phyloP scores from a whole-genome alignment of 305 asterid species.

The Ajuga reptans region DNA sequence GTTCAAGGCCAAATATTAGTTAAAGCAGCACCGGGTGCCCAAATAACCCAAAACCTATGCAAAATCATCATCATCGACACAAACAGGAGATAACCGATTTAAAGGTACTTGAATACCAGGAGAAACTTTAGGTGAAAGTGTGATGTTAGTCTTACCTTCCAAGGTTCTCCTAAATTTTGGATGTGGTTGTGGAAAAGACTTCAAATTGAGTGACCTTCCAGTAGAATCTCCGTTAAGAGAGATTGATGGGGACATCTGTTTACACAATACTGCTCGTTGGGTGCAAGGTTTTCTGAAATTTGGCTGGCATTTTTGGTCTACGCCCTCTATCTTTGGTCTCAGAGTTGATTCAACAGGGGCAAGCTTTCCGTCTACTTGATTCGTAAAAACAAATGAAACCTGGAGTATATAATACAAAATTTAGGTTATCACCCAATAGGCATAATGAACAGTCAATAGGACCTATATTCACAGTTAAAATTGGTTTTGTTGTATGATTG shows the following conservation, averaged over 20 bases:
- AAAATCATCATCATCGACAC: slow-evolving; percentile 53
- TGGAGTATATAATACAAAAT: slow-evolving; percentile 27
- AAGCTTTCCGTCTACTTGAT: slow-evolving; percentile 87
- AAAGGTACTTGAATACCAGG: slow-evolving; percentile 36
- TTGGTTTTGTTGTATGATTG: not conserved
- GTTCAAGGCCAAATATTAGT: not conserved
- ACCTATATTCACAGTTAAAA: not conserved
- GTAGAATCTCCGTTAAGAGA: slow-evolving; percentile 29
- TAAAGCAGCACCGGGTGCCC: slow-evolving; percentile 1
- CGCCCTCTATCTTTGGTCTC: slow-evolving; percentile 32
- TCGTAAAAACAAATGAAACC: slow-evolving; percentile 92
- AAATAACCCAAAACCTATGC: slow-evolving; percentile 30
- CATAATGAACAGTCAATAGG: not conserved
- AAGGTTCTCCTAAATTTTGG: slow-evolving; percentile 39
- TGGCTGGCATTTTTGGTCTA: slow-evolving; percentile 27
- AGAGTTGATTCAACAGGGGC: slow-evolving; percentile 64
- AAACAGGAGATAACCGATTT: slow-evolving; percentile 37
- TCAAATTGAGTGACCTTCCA: slow-evolving; percentile 28
- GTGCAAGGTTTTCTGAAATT: slow-evolving; percentile 31
- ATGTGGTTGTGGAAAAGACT: slow-evolving; percentile 40
- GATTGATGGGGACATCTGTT: slow-evolving; percentile 27
- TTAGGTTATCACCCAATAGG: slow-evolving; percentile 13
- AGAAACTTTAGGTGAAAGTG: slow-evolving; percentile 26
- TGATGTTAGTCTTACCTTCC: slow-evolving; percentile 36
- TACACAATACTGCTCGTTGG: slow-evolving; percentile 26